Evolutionary conservation across 495 filamentous ascomycete genomes (phyloP).

Genomic region (Talaromyces wortmannii): DNA sequence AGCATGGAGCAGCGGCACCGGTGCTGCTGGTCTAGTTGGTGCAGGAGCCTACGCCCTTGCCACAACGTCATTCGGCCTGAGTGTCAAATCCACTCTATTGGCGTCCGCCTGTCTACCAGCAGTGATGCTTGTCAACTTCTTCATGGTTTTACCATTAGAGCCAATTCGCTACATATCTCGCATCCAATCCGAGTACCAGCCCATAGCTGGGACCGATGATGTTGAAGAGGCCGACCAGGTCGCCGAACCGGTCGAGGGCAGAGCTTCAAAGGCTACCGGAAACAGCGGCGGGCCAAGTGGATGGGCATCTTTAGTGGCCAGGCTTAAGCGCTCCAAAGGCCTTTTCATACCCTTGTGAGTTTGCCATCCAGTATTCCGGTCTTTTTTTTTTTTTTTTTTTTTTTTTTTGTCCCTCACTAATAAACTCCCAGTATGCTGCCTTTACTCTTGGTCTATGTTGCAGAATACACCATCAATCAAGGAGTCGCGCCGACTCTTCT

Average conservation of each 20-base stretch:
- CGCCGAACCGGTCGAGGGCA: constrained; percentile 33
- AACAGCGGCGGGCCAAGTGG: neutral
- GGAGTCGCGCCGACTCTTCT: constrained; percentile 84
- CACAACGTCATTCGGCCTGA: constrained; percentile 70
- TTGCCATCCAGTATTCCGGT: too few relatives aligned
- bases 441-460: constrained; percentile 83
- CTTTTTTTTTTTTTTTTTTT: too few relatives aligned
- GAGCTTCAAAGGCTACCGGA: constrained; percentile 21
- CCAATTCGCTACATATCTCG: constrained; percentile 33
- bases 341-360: constrained; percentile 65
- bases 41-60: constrained; percentile 80
- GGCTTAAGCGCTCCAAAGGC: constrained; percentile 42
- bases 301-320: constrained; percentile 35
- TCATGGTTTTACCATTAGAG: constrained; percentile 62
- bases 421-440: constrained; percentile 67
- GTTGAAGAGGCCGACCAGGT: constrained; percentile 33
- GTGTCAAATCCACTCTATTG: constrained; percentile 63
- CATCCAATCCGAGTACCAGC: constrained; percentile 18
- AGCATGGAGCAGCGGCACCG: constrained; percentile 89
- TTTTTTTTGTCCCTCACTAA: too few relatives aligned
- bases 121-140: constrained; percentile 83
- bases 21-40: constrained; percentile 80
- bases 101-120: constrained; percentile 70
- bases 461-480: constrained; percentile 96
- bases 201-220: constrained; percentile 13